A percentile compares a stretch with the other conserved stretches of the same genome.
phyloP scores from a whole-genome alignment of 192 early-diverging fungal species.

The Rhizophagus clarus region DNA sequence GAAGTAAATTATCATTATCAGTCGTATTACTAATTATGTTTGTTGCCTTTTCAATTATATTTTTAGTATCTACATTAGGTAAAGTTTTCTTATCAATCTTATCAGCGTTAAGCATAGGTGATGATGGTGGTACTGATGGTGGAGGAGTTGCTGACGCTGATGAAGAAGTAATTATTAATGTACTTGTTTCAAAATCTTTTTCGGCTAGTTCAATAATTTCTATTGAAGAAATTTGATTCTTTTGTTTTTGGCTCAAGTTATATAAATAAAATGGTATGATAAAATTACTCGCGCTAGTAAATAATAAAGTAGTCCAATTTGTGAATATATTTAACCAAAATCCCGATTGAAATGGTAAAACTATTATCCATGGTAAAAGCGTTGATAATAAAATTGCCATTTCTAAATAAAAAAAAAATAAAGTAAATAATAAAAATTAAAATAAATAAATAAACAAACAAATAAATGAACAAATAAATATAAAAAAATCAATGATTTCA shows the following conservation, averaged over 20 bases:
- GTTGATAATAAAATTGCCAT: constrained; percentile 56
- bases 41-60: too few relatives aligned
- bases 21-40: too few relatives aligned
- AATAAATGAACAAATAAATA: background rate
- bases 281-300: constrained; percentile 68
- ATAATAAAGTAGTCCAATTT: constrained; percentile 65
- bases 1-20: too few relatives aligned
- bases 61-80: too few relatives aligned
- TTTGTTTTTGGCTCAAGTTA: constrained; percentile 30
- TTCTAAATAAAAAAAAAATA: constrained; percentile 28
- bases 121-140: too few relatives aligned
- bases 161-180: too few relatives aligned
- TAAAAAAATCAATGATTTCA: background rate
- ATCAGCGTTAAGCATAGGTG: too few relatives aligned
- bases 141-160: too few relatives aligned
- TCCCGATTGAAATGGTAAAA: constrained; percentile 70
- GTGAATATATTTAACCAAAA: constrained; percentile 53
- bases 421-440: background rate
- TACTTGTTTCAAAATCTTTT: too few relatives aligned
- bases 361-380: constrained; percentile 61
- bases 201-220: too few relatives aligned
- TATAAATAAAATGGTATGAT: constrained; percentile 70
- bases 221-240: too few relatives aligned
- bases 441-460: background rate
- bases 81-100: too few relatives aligned